Base-by-base conservation (phyloP, 257 asterid genomes). In the Primulina huaijiensis region DNA sequence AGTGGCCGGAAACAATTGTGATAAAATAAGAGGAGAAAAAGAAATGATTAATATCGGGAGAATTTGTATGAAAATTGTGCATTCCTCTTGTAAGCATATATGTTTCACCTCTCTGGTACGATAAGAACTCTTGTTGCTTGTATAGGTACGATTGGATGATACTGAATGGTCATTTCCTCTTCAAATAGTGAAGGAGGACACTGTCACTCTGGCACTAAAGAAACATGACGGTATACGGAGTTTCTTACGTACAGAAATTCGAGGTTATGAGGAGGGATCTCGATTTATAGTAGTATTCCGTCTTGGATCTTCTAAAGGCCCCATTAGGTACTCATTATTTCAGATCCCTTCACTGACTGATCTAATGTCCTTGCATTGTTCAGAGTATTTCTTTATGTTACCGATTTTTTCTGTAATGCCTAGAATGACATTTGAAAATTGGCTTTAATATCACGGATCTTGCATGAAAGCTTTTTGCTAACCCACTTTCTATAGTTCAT, bases 211-310 rank as follows among this genome's bases (percentile, higher is more conserved):
- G 65, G 87, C 78, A 61, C 74, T 89, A 80, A 93, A 82, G 86
- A 86, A 84, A 72, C 75, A 74, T 60, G 90, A 87, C 74, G 87
- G 92, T 75, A 77, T 81, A n/a, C 75, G 84, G 60, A 83, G 72
- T 72, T 84, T 79, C 74, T 58, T 93, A 64, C 92, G 90, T 72
- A 82, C 87, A 53, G 97, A 93, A 82, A 86, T 93, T 72, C 99
- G 99, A 76, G 99, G 97, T 71, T 93, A 86, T 78, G 99, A 93
- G 80, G 99, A 93, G 85, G 99, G 99, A 21, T 93, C 96, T 67
- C 99, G 99, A 33, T 93, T 90, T 77, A 79, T 84, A 73, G 90
- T 89, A 60, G 97, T 93, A 34, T 90, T 90, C 67, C 99, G 99
- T 67, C 86, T 87, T 72, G 99, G 96, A 78, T 82, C 97, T 8